phyloP scores from a whole-genome alignment of 2,329 filamentous ascomycete genomes.

The Aspergillus pseudoglaucus region DNA sequence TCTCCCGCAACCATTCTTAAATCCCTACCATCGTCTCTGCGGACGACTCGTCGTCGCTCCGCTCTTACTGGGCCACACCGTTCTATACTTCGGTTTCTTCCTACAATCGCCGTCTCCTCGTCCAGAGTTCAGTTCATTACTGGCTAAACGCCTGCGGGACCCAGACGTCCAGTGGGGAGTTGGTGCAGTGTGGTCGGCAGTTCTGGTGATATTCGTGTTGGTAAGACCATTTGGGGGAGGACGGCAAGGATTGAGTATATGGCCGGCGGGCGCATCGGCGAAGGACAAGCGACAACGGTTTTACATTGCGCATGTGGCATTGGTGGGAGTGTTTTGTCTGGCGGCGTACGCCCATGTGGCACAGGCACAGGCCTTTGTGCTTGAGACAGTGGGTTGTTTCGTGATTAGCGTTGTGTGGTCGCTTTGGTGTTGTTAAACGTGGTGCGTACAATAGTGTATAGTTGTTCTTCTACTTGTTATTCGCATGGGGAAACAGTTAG shows the following conservation, averaged over 20 bases:
- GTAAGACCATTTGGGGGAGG: slow-evolving; percentile 37
- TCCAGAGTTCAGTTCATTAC: slow-evolving; percentile 32
- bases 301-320: slow-evolving; percentile 49
- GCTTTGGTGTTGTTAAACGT: background rate
- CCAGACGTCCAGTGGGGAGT: slow-evolving; percentile 54
- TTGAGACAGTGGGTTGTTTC: slow-evolving; percentile 44
- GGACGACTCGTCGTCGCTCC: slow-evolving; percentile 48
- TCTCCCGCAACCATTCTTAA: slow-evolving; percentile 50
- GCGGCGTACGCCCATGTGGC: slow-evolving; percentile 51
- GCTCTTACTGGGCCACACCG: slow-evolving; percentile 47
- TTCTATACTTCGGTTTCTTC: slow-evolving; percentile 55
- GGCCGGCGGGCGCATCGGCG: slow-evolving; percentile 10
- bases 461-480: background rate
- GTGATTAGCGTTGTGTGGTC: slow-evolving; percentile 35
- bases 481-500: too few species aligned
- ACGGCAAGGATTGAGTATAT: slow-evolving; percentile 7
- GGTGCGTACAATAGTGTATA: slow-evolving; percentile 9
- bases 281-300: slow-evolving; percentile 41
- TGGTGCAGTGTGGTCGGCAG: slow-evolving; percentile 40
- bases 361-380: slow-evolving; percentile 49
- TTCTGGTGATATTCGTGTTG: slow-evolving; percentile 45
- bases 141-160: slow-evolving; percentile 50
- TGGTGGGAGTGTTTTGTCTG: slow-evolving; percentile 45
- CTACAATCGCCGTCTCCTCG: slow-evolving; percentile 33
- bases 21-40: slow-evolving; percentile 51